phyloP scores from a whole-genome alignment of 2,329 filamentous ascomycete genomes.

The Trichoderma oligosporum region DNA sequence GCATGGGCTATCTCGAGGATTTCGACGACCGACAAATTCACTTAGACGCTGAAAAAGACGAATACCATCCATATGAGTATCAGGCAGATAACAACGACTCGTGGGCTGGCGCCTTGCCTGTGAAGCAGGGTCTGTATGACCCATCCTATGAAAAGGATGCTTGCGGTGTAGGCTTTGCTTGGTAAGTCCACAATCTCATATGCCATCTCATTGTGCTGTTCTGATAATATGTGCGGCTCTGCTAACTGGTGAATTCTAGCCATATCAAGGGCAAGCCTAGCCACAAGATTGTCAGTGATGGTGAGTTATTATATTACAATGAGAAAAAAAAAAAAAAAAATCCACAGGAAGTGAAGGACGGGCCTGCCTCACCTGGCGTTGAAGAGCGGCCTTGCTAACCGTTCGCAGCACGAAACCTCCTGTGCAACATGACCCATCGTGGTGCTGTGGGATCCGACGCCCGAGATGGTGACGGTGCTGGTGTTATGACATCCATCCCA shows the following conservation, averaged over 20 bases:
- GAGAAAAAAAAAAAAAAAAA: not conserved
- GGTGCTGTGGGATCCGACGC: slow-evolving; percentile 97
- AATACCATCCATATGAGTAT: slow-evolving; percentile 75
- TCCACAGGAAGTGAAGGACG: too few species aligned
- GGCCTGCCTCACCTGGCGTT: too few species aligned
- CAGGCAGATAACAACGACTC: slow-evolving; percentile 79
- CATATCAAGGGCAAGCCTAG: slow-evolving; percentile 96
- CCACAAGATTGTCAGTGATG: slow-evolving; percentile 99
- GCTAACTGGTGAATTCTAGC: slow-evolving; percentile 45
- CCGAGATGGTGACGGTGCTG: slow-evolving; percentile 94
- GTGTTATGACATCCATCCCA: slow-evolving; percentile 98
- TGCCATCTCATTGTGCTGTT: too few species aligned
- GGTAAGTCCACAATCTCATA: slow-evolving; percentile 56
- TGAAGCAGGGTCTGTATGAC: slow-evolving; percentile 98
- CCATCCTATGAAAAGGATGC: slow-evolving; percentile 97
- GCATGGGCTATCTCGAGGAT: slow-evolving; percentile 63
- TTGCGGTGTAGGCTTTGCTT: slow-evolving; percentile 98
- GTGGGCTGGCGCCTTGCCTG: slow-evolving; percentile 90
- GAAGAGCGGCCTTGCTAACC: slow-evolving; percentile 9
- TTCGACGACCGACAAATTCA: slow-evolving; percentile 66
- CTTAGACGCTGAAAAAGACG: slow-evolving; percentile 55
- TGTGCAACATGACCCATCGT: slow-evolving; percentile 99
- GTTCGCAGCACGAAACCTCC: slow-evolving; percentile 71
- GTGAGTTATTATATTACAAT: slow-evolving; percentile 48
- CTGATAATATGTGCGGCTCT: not conserved